Base-by-base conservation (phyloP, 441 rosid species). In the Populus tomentosa region DNA sequence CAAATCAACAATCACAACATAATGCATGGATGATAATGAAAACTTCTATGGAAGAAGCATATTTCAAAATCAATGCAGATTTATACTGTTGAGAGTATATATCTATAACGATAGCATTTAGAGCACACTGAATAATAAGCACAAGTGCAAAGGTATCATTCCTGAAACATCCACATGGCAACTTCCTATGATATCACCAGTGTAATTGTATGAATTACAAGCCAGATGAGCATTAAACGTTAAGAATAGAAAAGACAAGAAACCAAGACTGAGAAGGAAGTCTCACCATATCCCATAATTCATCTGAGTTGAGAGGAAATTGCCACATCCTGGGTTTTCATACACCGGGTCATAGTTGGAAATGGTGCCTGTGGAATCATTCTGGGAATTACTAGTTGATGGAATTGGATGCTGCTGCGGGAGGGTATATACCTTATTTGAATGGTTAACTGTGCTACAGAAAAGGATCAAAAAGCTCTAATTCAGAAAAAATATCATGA, bases 271-370 rank as follows among this genome's bases (percentile, higher is more conserved):
- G 64, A 59, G 53, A 63, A 53, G 30, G 77, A 67, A 64, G 24
- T n/a, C 89, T 77, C 33, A 85, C 88, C 79, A 77, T 42, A 73
- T 76, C 75, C 71, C 79, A 20, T 74, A 70, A 73, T 84, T 78
- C 38, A 78, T 69, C 50, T 35, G 85, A 74, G 79, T 42, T n/a
- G 83, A 77, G 75, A 78, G 82, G 70, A 75, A 70, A 72, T 72
- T 64, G 11, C 62, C 75, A 38, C 80, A 63, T 21, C 79, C 82
- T 30, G 84, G 85, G 70, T 83, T 73, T 70, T 85, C 84, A 63
- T 83, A 76, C 20, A 56, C 82, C 14, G 72, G 77, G 33, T 50
- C 79, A 77, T 71, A 84, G 71, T 82, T 78, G 30, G 84, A 71
- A 50, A 82, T 59, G 70, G 78, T 50, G 64, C 80, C 72, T 35